Evolutionary conservation across 257 asterid genomes (phyloP).

Genomic region (Apocynum venetum): DNA sequence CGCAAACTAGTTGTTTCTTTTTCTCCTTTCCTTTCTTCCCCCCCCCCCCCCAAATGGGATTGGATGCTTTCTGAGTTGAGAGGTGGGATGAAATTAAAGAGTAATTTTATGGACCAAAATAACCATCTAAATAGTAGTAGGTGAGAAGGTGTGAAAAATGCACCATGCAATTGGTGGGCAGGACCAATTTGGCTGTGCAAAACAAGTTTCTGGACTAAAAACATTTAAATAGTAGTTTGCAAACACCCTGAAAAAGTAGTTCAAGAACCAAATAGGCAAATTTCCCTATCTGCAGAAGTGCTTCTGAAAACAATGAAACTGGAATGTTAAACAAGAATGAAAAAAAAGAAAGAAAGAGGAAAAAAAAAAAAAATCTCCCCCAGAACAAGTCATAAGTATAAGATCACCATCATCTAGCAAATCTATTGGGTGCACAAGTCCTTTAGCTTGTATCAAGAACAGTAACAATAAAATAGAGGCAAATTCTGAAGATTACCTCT

Average conservation of each 20-base stretch:
- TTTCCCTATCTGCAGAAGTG: too few relatives aligned
- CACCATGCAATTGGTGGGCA: too few relatives aligned
- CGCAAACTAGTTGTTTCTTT: too few relatives aligned
- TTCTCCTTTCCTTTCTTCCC: too few relatives aligned
- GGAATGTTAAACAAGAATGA: not conserved
- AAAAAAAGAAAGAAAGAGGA: not conserved
- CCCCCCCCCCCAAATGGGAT: too few relatives aligned
- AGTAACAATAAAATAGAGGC: not conserved
- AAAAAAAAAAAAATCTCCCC: too few relatives aligned
- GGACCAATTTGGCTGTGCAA: too few relatives aligned
- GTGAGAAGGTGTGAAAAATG: not conserved
- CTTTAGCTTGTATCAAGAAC: not conserved
- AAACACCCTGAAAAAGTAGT: not conserved
- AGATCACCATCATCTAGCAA: not conserved
- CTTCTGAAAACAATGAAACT: not conserved
- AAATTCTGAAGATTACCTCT: constrained; percentile 27
- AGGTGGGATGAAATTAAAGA: not conserved
- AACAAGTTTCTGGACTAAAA: not conserved
- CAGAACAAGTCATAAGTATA: not conserved
- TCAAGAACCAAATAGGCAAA: not conserved
- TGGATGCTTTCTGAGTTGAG: too few relatives aligned
- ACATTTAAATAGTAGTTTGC: not conserved
- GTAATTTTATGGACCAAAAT: not conserved
- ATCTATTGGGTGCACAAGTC: not conserved
- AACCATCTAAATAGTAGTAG: too few relatives aligned